These are phyloP conservation scores for Trapa bicornis DNA, from an alignment of 345 rosid species.

Conservation along the genomic window DNA sequence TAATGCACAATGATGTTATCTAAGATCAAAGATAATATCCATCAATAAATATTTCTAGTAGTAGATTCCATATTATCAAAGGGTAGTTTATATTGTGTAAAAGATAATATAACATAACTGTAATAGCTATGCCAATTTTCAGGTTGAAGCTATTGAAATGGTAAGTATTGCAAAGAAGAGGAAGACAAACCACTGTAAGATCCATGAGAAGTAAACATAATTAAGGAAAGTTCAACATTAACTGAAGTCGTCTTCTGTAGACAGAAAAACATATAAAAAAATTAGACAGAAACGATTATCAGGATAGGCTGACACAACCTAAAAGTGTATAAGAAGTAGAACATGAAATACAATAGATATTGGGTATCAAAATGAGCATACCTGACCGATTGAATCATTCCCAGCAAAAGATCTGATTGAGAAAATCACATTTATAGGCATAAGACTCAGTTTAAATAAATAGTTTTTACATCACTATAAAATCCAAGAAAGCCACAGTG, in stretches of 20 bases:
- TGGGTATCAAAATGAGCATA: conserved; percentile 8
- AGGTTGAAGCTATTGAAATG: background rate
- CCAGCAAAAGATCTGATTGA: conserved; percentile 59
- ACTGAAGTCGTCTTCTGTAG: conserved; percentile 52
- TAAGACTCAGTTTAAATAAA: background rate
- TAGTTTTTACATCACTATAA: background rate
- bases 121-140: background rate
- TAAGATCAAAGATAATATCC: background rate
- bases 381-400: conserved; percentile 62
- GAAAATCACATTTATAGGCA: background rate
- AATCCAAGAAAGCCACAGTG: background rate
- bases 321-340: background rate
- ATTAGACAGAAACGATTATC: background rate
- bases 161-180: background rate
- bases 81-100: background rate
- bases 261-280: conserved; percentile 6
- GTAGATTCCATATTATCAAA: background rate
- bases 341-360: background rate
- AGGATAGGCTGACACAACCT: background rate
- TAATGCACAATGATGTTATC: background rate
- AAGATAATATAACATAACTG: background rate
- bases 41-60: background rate
- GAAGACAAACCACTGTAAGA: conserved; percentile 43
- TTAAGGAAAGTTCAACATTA: conserved; percentile 56
- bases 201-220: conserved; percentile 77